Percentiles rank a stretch among this genome's conserved stretches.
Conservation (phyloP, 352 stramenopile species). For the Phytophthora capsici region DNA sequence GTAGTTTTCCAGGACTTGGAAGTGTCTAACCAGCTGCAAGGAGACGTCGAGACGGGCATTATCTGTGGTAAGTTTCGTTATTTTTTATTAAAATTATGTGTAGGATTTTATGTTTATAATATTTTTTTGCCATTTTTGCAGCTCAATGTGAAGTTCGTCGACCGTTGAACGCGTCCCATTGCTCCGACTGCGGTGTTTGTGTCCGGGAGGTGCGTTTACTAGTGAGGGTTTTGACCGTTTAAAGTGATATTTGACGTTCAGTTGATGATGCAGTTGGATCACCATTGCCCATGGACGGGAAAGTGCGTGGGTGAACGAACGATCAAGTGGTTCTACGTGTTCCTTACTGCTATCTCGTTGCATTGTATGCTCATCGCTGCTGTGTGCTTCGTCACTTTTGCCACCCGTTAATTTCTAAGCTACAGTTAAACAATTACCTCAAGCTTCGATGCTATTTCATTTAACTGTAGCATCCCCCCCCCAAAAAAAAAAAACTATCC, state of each 20-base stretch:
- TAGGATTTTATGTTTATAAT: no score
- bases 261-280: constrained; percentile 69
- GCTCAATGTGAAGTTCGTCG: constrained; percentile 80
- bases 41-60: constrained; percentile 54
- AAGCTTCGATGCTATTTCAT: neutral
- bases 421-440: constrained; percentile 1
- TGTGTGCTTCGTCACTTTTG: constrained; percentile 48
- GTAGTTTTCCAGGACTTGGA: constrained; percentile 64
- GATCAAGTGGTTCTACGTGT: constrained; percentile 84
- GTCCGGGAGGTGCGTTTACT: constrained; percentile 53
- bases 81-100: no score
- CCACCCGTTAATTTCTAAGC: constrained; percentile 18
- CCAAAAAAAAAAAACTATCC: no score
- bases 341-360: constrained; percentile 68
- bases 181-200: constrained; percentile 81
- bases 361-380: constrained; percentile 67
- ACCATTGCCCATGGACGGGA: constrained; percentile 93
- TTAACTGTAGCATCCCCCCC: no score
- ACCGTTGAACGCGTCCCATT: constrained; percentile 76
- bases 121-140: constrained; percentile 14
- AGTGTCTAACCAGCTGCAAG: constrained; percentile 25
- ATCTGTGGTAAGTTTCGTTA: constrained; percentile 57
- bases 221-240: no score
- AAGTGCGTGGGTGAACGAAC: constrained; percentile 90
- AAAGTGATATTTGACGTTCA: neutral